Percentiles rank a stretch among this genome's conserved stretches.
Conservation (phyloP, 2,329 filamentous ascomycete genomes). For the Trichothecium sympodiale region DNA sequence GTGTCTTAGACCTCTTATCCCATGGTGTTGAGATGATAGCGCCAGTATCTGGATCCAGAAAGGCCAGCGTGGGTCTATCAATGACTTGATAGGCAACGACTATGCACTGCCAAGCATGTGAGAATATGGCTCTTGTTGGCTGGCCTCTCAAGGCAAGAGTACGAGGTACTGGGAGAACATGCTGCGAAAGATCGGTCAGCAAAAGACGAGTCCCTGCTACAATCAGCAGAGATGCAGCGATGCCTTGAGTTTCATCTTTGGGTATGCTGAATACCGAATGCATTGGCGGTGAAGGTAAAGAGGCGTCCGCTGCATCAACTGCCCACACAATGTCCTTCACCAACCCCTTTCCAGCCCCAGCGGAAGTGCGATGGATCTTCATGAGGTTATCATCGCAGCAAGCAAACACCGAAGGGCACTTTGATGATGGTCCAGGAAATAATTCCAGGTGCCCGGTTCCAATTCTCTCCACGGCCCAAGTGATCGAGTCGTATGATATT, state of each 20-base stretch:
- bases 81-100: conserved; percentile 38
- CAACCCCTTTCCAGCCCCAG: conserved; percentile 18
- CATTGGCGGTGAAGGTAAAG: conserved; percentile 33
- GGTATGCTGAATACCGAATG: conserved; percentile 34
- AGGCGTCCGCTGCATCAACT: conserved; percentile 35
- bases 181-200: conserved; percentile 38
- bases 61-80: conserved; percentile 36
- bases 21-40: conserved; percentile 34
- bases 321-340: conserved; percentile 37
- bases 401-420: conserved; percentile 24
- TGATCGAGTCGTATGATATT: conserved; percentile 12
- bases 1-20: conserved; percentile 20
- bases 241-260: conserved; percentile 23
- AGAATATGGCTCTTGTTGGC: conserved; percentile 43
- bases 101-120: conserved; percentile 37
- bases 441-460: conserved; percentile 25
- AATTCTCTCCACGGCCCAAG: conserved; percentile 19
- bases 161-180: conserved; percentile 36
- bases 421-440: conserved; percentile 13
- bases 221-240: conserved; percentile 31
- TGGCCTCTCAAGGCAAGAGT: conserved; percentile 34
- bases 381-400: conserved; percentile 37
- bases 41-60: conserved; percentile 46
- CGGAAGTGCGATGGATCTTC: conserved; percentile 27
- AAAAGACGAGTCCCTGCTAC: conserved; percentile 38